Evolutionary conservation across 2,329 filamentous ascomycete species (phyloP), one percentile per base, ranked within the genome.

Genomic region (Aspergillus sp.): DNA sequence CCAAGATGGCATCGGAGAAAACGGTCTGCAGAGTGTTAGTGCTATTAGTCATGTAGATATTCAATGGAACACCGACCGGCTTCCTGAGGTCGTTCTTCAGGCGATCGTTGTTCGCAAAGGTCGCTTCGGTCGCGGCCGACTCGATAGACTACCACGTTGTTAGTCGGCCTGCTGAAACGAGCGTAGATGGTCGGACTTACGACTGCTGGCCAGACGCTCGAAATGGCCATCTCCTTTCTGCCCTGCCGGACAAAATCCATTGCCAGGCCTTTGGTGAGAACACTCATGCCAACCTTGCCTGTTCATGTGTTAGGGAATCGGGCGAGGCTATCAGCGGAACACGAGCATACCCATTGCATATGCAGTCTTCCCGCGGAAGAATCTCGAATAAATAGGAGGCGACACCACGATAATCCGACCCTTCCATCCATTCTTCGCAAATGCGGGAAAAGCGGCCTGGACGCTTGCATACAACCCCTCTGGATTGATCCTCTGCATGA

Each of bases 311-410:
- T n/a, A n/a, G n/a, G n/a, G n/a, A n/a, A n/a, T n/a, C n/a, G n/a
- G n/a, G n/a, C n/a, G 10, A 12, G n/a, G 6, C 19, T 12, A 14
- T 26, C 19, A 40, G 30, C 26, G 17, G 14, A 28, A 5, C 8
- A 20, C 20, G 24, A 34, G 43, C 52, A 43, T 42, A 41, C 70
- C 71, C 60, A 77, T 73, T 0, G 86, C 83, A 60, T 93, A 93
- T 10, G 81, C 83, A 1, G 84, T 83, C 69, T 93, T 93, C 8
- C 85, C 86, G 14, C 82, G 64, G 57, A 91, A 88, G 59, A 93
- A 93, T 17, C 86, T 71, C 41, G 75, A 82, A 58, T 93, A 93
- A 36, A 93, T 88, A 2, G 85, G 85, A 15, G 86, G 86, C 49
- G 78, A 82, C 34, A 93, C 80, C 34, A 91, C 81, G 28, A 93